phyloP scores from a whole-genome alignment of 345 rosid species.

The Salix purpurea region DNA sequence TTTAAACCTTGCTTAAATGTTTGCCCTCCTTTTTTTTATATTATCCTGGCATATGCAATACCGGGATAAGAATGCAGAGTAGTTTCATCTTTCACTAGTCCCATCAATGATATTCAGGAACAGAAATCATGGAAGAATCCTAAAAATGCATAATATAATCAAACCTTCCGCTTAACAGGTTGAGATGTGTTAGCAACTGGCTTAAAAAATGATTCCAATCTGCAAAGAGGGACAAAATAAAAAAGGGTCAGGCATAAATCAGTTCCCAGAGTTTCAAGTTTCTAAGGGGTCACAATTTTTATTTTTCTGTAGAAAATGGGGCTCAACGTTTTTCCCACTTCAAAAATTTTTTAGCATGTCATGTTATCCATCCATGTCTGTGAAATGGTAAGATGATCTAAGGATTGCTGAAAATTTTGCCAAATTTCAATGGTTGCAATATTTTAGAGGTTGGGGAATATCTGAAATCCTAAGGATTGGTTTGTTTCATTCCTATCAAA shows the following conservation, averaged over 20 bases:
- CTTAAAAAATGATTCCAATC: conserved; percentile 75
- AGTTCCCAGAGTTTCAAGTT: background rate
- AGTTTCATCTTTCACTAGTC: background rate
- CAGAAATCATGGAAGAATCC: background rate
- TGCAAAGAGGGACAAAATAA: conserved; percentile 21
- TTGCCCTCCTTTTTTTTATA: no score
- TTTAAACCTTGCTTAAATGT: no score
- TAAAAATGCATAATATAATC: conserved; percentile 17
- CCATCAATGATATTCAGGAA: background rate
- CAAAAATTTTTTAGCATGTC: no score
- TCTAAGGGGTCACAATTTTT: background rate
- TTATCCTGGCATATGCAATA: no score
- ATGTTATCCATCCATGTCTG: background rate
- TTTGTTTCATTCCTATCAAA: background rate
- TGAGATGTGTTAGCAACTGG: conserved; percentile 53
- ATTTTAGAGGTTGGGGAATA: background rate
- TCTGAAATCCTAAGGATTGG: background rate
- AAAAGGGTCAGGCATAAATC: background rate
- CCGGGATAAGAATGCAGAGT: no score
- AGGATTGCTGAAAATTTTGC: background rate
- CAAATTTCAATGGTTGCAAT: background rate
- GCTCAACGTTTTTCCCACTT: no score
- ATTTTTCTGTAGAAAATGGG: no score
- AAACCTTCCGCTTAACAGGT: conserved; percentile 72
- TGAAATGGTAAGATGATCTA: background rate